Evolutionary conservation across 345 rosid genomes (phyloP), one percentile per base, ranked within the genome.

Genomic region (Firmiana major): DNA sequence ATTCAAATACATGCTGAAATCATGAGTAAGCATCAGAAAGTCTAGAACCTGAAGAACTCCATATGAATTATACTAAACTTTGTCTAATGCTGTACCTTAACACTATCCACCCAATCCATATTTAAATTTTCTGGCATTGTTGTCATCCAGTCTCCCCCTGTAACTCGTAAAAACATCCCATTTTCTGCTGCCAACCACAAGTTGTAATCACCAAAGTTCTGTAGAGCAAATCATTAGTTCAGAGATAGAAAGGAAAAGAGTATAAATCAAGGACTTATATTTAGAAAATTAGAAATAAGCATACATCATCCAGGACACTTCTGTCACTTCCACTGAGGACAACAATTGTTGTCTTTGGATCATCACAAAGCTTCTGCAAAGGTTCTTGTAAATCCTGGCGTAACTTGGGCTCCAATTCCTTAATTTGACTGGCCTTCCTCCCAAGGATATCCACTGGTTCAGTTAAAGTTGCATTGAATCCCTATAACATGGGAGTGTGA

Each of bases 181-280:
- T 88, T 85, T 84, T 88, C 91, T 54, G 89, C 91, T 54, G 91
- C 91, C 85, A 88, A 77, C 91, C 91, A 88, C 84, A 88, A 63
- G 28, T 83, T 71, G 83, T 81, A 88, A 63, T 84, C 89, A 12
- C 83, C 86, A 79, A 88, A 88, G 67, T 86, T 86, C 91, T 88
- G 89, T 64, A 77, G 75, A 36, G 54, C 24, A 75, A 75, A 57
- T 64, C 26, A 17, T 63, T 60, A 80, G 77, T 43, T 65, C 70
- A 71, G 31, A 74, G 28, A 19, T 71, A 17, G 24, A n/a, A 22
- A 54, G 17, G 59, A 43, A 58, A 77, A 28, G 43, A 22, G 71
- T 17, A 66, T 58, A 36, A 62, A 79, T 43, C 4, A 40, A 6
- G 12, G 21, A 64, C 38, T 17, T 31, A 7, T 15, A 28, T 54